A percentile compares a stretch with the other conserved stretches of the same genome.
Conservation (phyloP, 2,329 filamentous ascomycete genomes). For the Byssothecium circinans region DNA sequence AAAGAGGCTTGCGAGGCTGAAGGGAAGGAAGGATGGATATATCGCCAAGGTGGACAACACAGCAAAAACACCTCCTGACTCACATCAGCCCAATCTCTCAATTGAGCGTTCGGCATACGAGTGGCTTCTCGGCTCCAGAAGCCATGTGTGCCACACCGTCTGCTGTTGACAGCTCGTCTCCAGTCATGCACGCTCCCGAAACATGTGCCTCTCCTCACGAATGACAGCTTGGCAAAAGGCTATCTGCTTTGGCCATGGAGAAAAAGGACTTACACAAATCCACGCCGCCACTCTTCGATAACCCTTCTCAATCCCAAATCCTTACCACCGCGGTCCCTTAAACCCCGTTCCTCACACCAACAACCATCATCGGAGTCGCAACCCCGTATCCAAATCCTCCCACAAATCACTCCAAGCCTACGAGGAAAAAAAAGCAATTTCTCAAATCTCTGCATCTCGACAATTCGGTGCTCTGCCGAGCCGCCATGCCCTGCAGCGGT, state of each 20-base stretch:
- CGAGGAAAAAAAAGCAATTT: neutral
- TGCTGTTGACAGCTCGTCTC: neutral
- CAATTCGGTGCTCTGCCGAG: no score
- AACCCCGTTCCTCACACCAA: neutral
- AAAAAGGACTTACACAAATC: constrained; percentile 3
- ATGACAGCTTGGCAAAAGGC: constrained; percentile 15
- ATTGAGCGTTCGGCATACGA: neutral
- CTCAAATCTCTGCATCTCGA: no score
- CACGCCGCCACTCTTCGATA: constrained; percentile 19
- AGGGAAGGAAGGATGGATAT: no score
- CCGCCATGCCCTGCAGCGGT: neutral
- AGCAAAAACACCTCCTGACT: neutral
- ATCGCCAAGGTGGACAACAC: no score
- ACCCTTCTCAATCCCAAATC: neutral
- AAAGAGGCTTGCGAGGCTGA: no score
- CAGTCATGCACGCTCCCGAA: neutral
- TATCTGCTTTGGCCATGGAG: neutral
- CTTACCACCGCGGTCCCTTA: neutral
- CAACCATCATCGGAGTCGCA: neutral
- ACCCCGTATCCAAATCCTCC: neutral
- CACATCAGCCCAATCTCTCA: neutral
- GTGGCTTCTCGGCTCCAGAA: neutral
- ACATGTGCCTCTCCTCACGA: constrained; percentile 8
- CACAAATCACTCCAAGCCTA: neutral
- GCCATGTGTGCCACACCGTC: neutral